Conservation (phyloP, 208 protist genomes). For the Novymonas esmeraldas region DNA sequence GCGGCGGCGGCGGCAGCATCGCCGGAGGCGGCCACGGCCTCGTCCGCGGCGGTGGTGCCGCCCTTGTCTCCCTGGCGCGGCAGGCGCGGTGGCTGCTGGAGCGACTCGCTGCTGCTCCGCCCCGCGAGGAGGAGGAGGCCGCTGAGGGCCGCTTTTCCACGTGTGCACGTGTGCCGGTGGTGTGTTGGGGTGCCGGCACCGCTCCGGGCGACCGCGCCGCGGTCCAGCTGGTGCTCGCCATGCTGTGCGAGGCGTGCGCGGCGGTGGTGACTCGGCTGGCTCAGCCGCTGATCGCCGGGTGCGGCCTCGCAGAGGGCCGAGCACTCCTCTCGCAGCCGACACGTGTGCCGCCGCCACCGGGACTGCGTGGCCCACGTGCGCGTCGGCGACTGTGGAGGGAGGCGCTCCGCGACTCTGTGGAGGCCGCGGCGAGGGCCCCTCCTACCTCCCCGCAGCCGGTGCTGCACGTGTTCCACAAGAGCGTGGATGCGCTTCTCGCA, state of each 20-base stretch:
- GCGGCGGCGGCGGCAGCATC: neutral
- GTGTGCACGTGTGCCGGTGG: too few relatives aligned
- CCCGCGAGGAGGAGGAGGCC: neutral
- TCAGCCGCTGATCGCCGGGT: conserved; percentile 17
- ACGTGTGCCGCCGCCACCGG: neutral
- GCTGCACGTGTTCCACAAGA: conserved; percentile 37
- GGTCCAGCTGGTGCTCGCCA: conserved; percentile 31
- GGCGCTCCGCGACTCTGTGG: conserved; percentile 27
- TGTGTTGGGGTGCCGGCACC: conserved; percentile 7
- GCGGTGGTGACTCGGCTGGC: conserved; percentile 39
- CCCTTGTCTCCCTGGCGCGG: conserved; percentile 36
- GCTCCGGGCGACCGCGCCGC: conserved; percentile 3
- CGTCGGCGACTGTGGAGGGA: conserved; percentile 40
- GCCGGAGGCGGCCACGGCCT: conserved; percentile 16
- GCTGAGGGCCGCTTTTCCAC: too few relatives aligned
- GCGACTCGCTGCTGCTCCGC: conserved; percentile 1
- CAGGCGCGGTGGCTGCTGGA: conserved; percentile 17
- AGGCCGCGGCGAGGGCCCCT: neutral
- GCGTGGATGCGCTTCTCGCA: neutral
- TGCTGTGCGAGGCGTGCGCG: conserved; percentile 36
- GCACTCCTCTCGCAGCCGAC: neutral
- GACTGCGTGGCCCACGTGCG: conserved; percentile 22
- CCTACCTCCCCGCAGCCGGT: neutral
- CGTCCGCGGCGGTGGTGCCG: conserved; percentile 53
- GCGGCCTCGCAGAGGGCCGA: too few relatives aligned